These are phyloP conservation scores for Mucor mucedo DNA, from an alignment of 371 early-diverging fungal species.

Conservation along the genomic window DNA sequence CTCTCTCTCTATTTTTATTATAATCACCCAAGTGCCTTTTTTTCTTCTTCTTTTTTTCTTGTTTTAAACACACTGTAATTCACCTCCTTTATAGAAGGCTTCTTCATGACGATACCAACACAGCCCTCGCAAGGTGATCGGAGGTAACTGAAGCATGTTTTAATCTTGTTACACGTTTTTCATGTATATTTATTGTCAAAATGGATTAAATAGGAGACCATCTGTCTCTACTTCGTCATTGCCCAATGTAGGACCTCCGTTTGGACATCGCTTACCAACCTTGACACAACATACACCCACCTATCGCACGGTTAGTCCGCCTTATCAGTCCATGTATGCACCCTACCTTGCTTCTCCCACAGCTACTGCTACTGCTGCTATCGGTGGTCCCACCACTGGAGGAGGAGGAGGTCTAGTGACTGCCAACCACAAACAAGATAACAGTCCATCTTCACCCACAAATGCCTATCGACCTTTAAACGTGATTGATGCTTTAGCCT, in stretches of 20 bases:
- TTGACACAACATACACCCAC: background rate
- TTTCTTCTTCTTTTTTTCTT: conserved; percentile 4
- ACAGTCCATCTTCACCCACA: conserved; percentile 9
- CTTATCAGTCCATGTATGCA: background rate
- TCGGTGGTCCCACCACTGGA: too few species aligned
- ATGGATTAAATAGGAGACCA: conserved; percentile 1
- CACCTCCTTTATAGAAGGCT: too few species aligned
- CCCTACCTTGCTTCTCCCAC: too few species aligned
- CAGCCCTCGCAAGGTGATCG: conserved; percentile 19
- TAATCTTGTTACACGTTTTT: too few species aligned
- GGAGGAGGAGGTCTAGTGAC: conserved; percentile 3
- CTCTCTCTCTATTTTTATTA: background rate
- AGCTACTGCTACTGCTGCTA: too few species aligned
- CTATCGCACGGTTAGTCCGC: background rate
- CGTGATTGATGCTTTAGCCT: conserved; percentile 92
- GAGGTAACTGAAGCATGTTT: conserved; percentile 1
- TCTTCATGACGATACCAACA: conserved; percentile 15
- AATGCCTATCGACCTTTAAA: conserved; percentile 50
- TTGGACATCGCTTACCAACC: conserved; percentile 7
- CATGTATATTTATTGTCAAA: background rate
- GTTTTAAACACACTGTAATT: background rate
- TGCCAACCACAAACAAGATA: conserved; percentile 2
- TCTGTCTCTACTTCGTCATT: conserved; percentile 18
- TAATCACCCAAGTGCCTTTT: background rate
- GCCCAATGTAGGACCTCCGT: conserved; percentile 19